Evolutionary conservation across 2,329 filamentous ascomycete genomes (phyloP).

Genomic region (Epichloe aotearoae): DNA sequence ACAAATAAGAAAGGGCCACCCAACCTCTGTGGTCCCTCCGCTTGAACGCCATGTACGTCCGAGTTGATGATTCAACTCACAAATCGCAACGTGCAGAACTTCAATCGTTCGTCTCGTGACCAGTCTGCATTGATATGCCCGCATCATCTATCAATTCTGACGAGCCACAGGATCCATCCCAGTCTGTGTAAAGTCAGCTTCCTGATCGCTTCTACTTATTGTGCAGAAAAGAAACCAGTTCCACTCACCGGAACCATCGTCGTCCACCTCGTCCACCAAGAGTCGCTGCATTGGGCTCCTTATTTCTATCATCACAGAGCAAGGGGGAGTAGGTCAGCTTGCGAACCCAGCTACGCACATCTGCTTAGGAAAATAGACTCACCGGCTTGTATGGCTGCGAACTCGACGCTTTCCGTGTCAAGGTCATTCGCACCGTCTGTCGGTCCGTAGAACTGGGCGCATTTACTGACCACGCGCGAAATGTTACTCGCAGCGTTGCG

Average conservation of each 20-base stretch:
- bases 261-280: constrained; percentile 44
- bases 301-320: constrained; percentile 18
- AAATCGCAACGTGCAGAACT: constrained; percentile 10
- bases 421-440: constrained; percentile 19
- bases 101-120: constrained; percentile 26
- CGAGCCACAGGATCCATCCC: constrained; percentile 41
- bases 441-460: constrained; percentile 26
- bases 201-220: neutral
- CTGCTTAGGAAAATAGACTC: constrained; percentile 4
- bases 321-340: neutral
- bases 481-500: constrained; percentile 29
- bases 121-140: constrained; percentile 30
- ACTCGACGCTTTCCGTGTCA: constrained; percentile 13
- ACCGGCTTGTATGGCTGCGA: constrained; percentile 16
- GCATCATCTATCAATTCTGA: constrained; percentile 41
- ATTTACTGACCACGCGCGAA: constrained; percentile 28
- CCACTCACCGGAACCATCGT: constrained; percentile 41
- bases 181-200: constrained; percentile 27
- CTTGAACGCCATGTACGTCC: neutral
- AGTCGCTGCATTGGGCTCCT: constrained; percentile 37
- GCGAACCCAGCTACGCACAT: neutral
- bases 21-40: neutral
- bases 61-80: neutral
- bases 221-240: too few species aligned
- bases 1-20: neutral